Evolutionary conservation across 176 grass and related monocot species (phyloP).

Genomic region (Hyparrhenia diplandra): DNA sequence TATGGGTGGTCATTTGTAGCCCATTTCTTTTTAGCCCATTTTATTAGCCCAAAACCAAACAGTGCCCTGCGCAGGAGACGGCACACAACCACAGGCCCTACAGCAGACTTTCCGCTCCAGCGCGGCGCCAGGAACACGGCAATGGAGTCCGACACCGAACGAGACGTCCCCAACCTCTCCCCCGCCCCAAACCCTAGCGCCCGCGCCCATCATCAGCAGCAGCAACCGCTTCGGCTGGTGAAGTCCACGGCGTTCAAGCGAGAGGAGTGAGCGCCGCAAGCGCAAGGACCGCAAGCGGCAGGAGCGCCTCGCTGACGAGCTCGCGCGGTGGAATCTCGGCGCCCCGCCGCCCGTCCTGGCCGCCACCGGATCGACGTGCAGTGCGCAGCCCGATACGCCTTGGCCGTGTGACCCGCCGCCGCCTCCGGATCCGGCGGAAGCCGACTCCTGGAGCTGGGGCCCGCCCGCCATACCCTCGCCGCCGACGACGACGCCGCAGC

Average conservation of each 20-base stretch:
- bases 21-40: too few species aligned
- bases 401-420: slow-evolving; percentile 53
- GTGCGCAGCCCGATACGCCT: slow-evolving; percentile 32
- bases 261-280: slow-evolving; percentile 68
- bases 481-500: neutral
- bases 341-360: slow-evolving; percentile 9
- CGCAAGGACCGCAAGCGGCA: slow-evolving; percentile 61
- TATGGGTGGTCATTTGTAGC: too few species aligned
- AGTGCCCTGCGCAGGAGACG: too few species aligned
- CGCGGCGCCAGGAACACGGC: neutral
- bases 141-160: slow-evolving; percentile 34
- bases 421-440: neutral
- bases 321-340: slow-evolving; percentile 50
- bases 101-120: neutral
- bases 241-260: slow-evolving; percentile 76
- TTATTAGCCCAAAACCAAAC: too few species aligned
- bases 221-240: slow-evolving; percentile 23
- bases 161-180: neutral
- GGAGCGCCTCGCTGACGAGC: slow-evolving; percentile 38
- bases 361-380: neutral
- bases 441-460: slow-evolving; percentile 37
- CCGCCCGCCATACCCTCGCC: neutral
- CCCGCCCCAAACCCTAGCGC: slow-evolving; percentile 28
- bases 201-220: neutral
- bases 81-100: too few species aligned